Evolutionary conservation across 495 filamentous ascomycete species (phyloP).

Genomic region (Cryomyces antarcticus): DNA sequence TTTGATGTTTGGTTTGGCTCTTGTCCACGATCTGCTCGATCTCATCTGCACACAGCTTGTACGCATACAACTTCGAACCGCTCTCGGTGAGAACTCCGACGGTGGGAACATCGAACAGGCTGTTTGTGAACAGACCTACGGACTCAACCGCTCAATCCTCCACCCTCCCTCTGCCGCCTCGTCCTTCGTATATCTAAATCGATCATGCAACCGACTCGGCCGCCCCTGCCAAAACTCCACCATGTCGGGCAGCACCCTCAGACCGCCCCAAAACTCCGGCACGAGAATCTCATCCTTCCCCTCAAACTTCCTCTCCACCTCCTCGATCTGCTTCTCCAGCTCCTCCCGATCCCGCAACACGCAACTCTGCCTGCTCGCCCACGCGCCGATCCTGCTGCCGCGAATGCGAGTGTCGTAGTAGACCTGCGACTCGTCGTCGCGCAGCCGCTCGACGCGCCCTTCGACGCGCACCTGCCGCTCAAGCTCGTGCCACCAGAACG

Average conservation of each 20-base stretch:
- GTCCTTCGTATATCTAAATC: slow-evolving; percentile 60
- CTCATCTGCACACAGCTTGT: not conserved
- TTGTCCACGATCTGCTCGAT: not conserved
- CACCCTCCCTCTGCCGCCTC: slow-evolving; percentile 24
- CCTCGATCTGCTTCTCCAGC: slow-evolving; percentile 47
- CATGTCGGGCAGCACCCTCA: slow-evolving; percentile 59
- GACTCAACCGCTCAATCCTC: slow-evolving; percentile 39
- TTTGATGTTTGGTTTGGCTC: not conserved
- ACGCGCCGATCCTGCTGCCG: slow-evolving; percentile 71
- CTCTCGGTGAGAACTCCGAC: not conserved
- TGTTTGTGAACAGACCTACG: slow-evolving; percentile 22
- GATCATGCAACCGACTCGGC: slow-evolving; percentile 73
- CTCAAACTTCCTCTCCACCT: slow-evolving; percentile 52
- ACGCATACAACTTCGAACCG: not conserved
- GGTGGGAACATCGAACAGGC: not conserved
- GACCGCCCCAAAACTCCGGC: slow-evolving; percentile 85
- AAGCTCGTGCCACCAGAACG: slow-evolving; percentile 55
- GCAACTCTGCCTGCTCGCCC: slow-evolving; percentile 76
- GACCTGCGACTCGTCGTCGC: slow-evolving; percentile 52
- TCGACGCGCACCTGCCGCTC: slow-evolving; percentile 81
- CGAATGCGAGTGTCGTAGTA: slow-evolving; percentile 72
- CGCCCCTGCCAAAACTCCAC: slow-evolving; percentile 95
- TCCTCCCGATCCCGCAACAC: slow-evolving; percentile 42
- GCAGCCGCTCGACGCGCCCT: slow-evolving; percentile 46
- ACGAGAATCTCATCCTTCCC: slow-evolving; percentile 62